Base-by-base conservation (phyloP, 176 grass and related monocot genomes). In the Melocanna baccifera region DNA sequence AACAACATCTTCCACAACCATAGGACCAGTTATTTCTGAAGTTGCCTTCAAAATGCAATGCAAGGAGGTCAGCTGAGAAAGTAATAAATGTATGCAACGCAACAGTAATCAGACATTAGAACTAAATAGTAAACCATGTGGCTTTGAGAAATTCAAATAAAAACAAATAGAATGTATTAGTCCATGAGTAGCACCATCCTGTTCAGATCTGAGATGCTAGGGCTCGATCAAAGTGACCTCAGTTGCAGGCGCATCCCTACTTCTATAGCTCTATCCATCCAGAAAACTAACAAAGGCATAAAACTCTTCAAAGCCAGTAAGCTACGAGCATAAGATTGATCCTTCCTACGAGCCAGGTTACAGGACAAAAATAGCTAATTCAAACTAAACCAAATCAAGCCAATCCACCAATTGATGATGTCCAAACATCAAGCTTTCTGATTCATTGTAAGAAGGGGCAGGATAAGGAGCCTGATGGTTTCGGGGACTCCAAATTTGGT, bases 1-100 rank as follows among this genome's bases (percentile, higher is more conserved):
- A 69, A 91, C 81, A 74, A 98, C 93, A 72, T 98, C 96, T 93
- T 98, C 96, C 79, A 98, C 93, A 62, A 98, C 87, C 76, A 95
- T 88, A 67, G 89, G 86, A 64, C 96, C 96, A 59, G 96, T 98
- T 76, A 98, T 87, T 74, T 94, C 69, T 79, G 96, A 98, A 78
- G 85, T 84, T 46, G 67, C 87, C 90, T 94, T 86, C 71, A 65
- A 92, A 52, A 85, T 88, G 63, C 39, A 89, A 67, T 20, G 67
- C 23, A 84, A 83, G 18, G 34, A 83, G n/a, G 28, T 75, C 43
- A 89, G 67, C 10, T 36, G 26, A 69, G 37, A 68, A 77, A 36
- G n/a, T 87, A 74, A 63, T 55, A 43, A 7, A 47, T 28, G 32
- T 62, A 68, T 42, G 43, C 57, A 40, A 75, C 62, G 67, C 34